Evolutionary conservation across 2,329 filamentous ascomycete genomes (phyloP), one percentile per base, ranked within the genome.

Genomic region (Xenoacremonium recifei): DNA sequence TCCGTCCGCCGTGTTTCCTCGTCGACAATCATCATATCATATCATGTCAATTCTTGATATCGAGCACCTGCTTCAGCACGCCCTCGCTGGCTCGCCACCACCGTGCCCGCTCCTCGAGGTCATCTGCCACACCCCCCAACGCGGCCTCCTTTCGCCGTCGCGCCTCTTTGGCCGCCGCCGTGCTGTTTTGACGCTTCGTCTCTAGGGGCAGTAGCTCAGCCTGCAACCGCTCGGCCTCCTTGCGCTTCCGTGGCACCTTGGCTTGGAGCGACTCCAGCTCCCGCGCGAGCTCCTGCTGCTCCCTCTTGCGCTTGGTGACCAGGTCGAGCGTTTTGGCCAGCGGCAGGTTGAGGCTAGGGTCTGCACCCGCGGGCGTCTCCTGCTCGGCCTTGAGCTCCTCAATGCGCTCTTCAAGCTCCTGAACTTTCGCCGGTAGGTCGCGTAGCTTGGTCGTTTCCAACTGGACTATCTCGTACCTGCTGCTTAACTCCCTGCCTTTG

Each of bases 71-170:
- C 57, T 69, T 80, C 61, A 90, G 62, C 11, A 72, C 76, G 7
- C 70, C 67, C 58, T 89, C 85, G n/a, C 80, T 81, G 15, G 82
- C 83, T 51, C 80, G 77, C 66, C 83, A 82, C 87, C 87, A 92
- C 51, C 86, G 72, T 5, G 84, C 87, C 53, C 82, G 76, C 63
- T 87, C 84, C 61, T 91, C 87, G 21, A 90, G 63, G 55, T 91
- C 85, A 54, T 89, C 86, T 13, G 80, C 79, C 31, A 82, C 78
- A 5, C 83, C 84, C 5, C 80, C 79, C 6, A 83, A 67, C 7
- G 81, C 76, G 10, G 76, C 76, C 55, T 89, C 85, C 61, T 82
- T 85, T 54, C 84, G 75, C 57, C 80, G 72, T 62, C 75, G 77
- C 11, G 86, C 86, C 55, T 91, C 87, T 51, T 73, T 78, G n/a